Conservation (phyloP, 495 filamentous ascomycete genomes). For the Neurospora sp. region DNA sequence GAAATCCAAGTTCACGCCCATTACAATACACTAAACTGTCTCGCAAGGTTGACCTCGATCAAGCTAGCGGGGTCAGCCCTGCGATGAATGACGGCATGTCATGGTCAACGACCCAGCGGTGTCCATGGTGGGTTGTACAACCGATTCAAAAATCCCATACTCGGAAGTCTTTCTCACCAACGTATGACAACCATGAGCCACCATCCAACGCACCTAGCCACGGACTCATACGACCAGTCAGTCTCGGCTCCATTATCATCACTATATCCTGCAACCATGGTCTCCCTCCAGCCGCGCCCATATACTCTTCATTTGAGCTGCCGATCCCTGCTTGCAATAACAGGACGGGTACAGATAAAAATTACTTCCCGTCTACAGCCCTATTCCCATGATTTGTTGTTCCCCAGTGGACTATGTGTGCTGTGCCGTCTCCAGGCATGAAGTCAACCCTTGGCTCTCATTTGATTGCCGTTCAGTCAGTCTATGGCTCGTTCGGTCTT, state of each 20-base stretch:
- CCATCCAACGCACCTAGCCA: background rate
- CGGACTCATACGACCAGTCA: background rate
- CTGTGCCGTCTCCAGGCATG: background rate
- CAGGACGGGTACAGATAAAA: background rate
- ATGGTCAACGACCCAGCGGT: background rate
- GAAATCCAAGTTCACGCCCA: background rate
- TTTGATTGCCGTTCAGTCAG: background rate
- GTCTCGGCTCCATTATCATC: background rate
- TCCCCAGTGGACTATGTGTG: background rate
- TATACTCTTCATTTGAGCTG: too few relatives aligned
- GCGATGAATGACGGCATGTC: background rate
- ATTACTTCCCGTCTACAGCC: background rate
- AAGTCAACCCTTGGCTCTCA: background rate
- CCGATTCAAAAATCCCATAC: background rate
- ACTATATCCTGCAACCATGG: background rate
- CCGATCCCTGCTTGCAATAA: background rate
- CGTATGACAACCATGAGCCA: background rate
- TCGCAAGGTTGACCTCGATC: background rate
- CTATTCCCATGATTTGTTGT: background rate
- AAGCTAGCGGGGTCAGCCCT: background rate
- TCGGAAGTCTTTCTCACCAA: background rate
- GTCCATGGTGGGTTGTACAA: background rate
- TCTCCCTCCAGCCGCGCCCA: background rate
- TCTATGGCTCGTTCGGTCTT: background rate
- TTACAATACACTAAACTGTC: background rate